Base-by-base conservation (phyloP, 1,284 basidiomycete species). In the Volvariella volvacea region DNA sequence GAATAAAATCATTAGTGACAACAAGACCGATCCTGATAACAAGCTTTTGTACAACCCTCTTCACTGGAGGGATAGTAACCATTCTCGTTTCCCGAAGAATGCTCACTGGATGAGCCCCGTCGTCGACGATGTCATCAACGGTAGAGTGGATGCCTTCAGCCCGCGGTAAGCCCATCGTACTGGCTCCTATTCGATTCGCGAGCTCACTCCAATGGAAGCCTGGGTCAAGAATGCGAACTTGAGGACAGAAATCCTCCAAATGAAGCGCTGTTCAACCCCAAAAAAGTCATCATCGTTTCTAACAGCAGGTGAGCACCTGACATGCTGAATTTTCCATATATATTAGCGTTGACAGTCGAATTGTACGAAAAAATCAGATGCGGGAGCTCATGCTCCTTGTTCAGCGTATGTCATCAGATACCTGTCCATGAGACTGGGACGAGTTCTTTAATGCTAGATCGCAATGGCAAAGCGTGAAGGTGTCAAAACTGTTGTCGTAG, bases 391-490 rank as follows among this genome's bases (percentile, higher is more conserved):
- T 80, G 77, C 54, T 71, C 76, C 2, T 55, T 78, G 12, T 78
- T 78, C 59, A 71, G 70, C 43, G 74, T 77, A 50, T 50, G 54
- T 56, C 9, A 25, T 30, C 10, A 15, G 28, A 14, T 37, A 36
- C 21, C 22, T 42, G 20, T 43, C n/a, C n/a, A n/a, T n/a, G n/a
- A n/a, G n/a, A n/a, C n/a, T n/a, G n/a, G n/a, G n/a, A n/a, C n/a
- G n/a, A n/a, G n/a, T n/a, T n/a, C n/a, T n/a, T n/a, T n/a, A n/a
- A n/a, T 50, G 3, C 22, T 46, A 78, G 75, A 73, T 80, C 51
- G 74, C 76, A 19, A 78, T 82, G 76, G 62, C 70, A 2, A 80
- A 80, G 58, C 63, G 66, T 36, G 75, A 80, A 49, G 74, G 74
- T 31, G 71, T 74, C 28, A 73, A 65, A 53, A 79, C 74, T 1